Percentiles rank a stretch among this genome's conserved stretches.
These are phyloP conservation scores for Gnomoniopsis sp. DNA, from an alignment of 2,329 filamentous ascomycete genomes.

Conservation along the genomic window DNA sequence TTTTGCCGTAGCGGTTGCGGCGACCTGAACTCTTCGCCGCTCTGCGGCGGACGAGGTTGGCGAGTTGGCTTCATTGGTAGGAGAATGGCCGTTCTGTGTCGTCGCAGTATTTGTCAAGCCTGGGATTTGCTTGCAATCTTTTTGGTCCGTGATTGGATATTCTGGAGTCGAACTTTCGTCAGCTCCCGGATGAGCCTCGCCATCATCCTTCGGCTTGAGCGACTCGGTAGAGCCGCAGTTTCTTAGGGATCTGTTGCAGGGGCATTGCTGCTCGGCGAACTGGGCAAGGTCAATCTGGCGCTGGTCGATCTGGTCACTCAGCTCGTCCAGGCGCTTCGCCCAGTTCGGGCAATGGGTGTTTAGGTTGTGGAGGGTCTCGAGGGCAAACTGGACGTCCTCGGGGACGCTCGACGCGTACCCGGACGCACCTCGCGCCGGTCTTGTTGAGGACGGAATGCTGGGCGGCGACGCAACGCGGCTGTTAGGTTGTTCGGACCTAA, in stretches of 20 bases:
- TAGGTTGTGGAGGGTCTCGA: slow-evolving; percentile 56
- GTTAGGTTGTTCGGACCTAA: slow-evolving; percentile 19
- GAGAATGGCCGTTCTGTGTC: slow-evolving; percentile 9
- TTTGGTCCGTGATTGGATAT: background rate
- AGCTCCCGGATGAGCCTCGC: slow-evolving; percentile 11
- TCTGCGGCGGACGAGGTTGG: slow-evolving; percentile 33
- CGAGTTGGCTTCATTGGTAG: slow-evolving; percentile 25
- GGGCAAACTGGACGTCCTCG: slow-evolving; percentile 33
- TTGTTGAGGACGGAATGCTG: slow-evolving; percentile 17
- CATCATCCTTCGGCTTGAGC: slow-evolving; percentile 23
- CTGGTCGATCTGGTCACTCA: slow-evolving; percentile 58
- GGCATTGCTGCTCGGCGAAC: slow-evolving; percentile 26
- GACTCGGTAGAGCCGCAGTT: slow-evolving; percentile 27
- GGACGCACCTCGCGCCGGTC: slow-evolving; percentile 8
- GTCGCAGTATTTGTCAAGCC: slow-evolving; percentile 7
- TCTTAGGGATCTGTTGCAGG: slow-evolving; percentile 23
- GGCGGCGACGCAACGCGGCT: slow-evolving; percentile 14
- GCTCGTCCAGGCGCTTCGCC: slow-evolving; percentile 55
- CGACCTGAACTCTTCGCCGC: slow-evolving; percentile 42
- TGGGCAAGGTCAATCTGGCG: slow-evolving; percentile 58
- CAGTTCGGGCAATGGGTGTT: slow-evolving; percentile 57
- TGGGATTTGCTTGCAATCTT: background rate
- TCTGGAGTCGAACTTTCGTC: background rate
- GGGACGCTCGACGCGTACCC: slow-evolving; percentile 1
- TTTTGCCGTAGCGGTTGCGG: slow-evolving; percentile 41